Conservation (phyloP, 805 yeast species). For the Lipomyces yamanashiensis region DNA sequence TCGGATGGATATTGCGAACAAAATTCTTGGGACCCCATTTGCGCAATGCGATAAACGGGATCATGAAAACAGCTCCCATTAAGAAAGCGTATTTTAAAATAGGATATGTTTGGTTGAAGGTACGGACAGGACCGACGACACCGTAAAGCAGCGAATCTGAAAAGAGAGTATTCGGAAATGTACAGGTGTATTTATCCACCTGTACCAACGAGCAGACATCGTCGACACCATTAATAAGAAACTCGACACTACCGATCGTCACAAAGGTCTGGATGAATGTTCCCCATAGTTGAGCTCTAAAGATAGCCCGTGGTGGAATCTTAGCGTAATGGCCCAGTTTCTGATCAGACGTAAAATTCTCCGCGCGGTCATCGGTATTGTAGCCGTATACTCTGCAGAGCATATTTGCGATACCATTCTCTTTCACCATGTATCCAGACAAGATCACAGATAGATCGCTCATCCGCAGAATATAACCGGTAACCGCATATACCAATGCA, state of each 20-base stretch:
- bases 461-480: slow-evolving; percentile 48
- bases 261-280: slow-evolving; percentile 15
- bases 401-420: slow-evolving; percentile 59
- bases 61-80: slow-evolving; percentile 26
- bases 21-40: slow-evolving; percentile 10
- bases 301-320: slow-evolving; percentile 51
- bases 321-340: slow-evolving; percentile 59
- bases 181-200: slow-evolving; percentile 16
- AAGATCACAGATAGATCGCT: slow-evolving; percentile 39
- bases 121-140: slow-evolving; percentile 63
- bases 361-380: slow-evolving; percentile 68
- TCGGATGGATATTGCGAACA: slow-evolving; percentile 15
- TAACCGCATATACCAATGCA: slow-evolving; percentile 44
- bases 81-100: slow-evolving; percentile 30
- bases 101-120: slow-evolving; percentile 51
- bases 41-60: slow-evolving; percentile 15
- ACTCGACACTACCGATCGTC: slow-evolving; percentile 18
- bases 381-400: slow-evolving; percentile 57
- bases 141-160: slow-evolving; percentile 54
- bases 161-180: slow-evolving; percentile 21
- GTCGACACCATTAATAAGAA: slow-evolving; percentile 1
- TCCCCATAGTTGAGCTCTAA: slow-evolving; percentile 44
- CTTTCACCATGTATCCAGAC: slow-evolving; percentile 45
- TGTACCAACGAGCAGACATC: slow-evolving; percentile 20
- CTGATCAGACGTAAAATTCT: slow-evolving; percentile 60